phyloP scores from a whole-genome alignment of 2,329 filamentous ascomycete genomes.

The Blastomyces parvus region DNA sequence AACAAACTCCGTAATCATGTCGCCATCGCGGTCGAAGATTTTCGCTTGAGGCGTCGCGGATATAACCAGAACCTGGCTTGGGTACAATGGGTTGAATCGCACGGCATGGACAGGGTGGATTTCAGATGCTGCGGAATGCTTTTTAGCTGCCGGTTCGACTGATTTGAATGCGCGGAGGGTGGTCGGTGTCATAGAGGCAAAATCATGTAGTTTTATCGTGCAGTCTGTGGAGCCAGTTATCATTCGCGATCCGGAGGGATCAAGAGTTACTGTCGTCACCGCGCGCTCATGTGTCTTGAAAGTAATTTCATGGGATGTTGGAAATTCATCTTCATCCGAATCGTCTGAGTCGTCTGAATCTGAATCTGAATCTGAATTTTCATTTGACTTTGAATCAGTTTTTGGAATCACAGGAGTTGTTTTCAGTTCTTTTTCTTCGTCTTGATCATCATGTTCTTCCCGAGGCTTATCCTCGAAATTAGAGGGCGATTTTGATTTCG shows the following conservation, averaged over 20 bases:
- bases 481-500: slow-evolving; percentile 23
- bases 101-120: slow-evolving; percentile 81
- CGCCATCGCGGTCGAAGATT: slow-evolving; percentile 80
- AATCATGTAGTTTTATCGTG: slow-evolving; percentile 85
- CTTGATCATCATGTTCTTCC: slow-evolving; percentile 17
- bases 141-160: slow-evolving; percentile 74
- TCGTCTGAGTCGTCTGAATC: slow-evolving; percentile 47
- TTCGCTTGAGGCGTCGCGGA: slow-evolving; percentile 84
- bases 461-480: slow-evolving; percentile 13
- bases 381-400: slow-evolving; percentile 22
- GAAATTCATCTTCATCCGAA: slow-evolving; percentile 63
- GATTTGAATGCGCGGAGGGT: slow-evolving; percentile 90
- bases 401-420: slow-evolving; percentile 19
- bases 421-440: slow-evolving; percentile 23
- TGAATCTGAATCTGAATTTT: slow-evolving; percentile 34
- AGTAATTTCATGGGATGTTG: slow-evolving; percentile 84
- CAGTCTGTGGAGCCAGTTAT: slow-evolving; percentile 89
- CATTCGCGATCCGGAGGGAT: slow-evolving; percentile 74
- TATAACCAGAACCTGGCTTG: slow-evolving; percentile 72
- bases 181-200: slow-evolving; percentile 88
- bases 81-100: slow-evolving; percentile 74
- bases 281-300: slow-evolving; percentile 86
- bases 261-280: slow-evolving; percentile 73
- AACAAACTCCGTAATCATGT: slow-evolving; percentile 74
- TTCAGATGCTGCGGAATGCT: slow-evolving; percentile 61